A percentile compares a stretch with the other conserved stretches of the same genome.
Conservation (phyloP, 768 basidiomycete species). For the Cantharellus cinnabarinus region DNA sequence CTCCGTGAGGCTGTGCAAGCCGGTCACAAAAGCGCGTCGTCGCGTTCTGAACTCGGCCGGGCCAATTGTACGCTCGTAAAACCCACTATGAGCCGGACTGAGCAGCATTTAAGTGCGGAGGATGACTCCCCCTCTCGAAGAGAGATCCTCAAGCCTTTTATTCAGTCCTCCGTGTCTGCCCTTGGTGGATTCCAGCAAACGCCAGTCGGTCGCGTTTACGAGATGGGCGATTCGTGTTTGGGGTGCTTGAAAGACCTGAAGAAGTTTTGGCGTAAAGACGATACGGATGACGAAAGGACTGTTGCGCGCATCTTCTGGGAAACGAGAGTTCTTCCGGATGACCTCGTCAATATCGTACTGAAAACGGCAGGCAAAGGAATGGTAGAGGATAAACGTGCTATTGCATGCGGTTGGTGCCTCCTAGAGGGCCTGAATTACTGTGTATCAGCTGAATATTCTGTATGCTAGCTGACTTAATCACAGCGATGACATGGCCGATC, state of each 20-base stretch:
- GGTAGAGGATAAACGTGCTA: constrained; percentile 65
- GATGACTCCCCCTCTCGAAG: too few relatives aligned
- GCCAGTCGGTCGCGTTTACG: constrained; percentile 26
- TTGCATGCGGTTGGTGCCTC: constrained; percentile 32
- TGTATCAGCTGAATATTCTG: background rate
- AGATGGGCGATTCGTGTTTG: constrained; percentile 60
- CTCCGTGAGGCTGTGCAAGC: too few relatives aligned
- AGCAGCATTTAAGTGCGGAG: too few relatives aligned
- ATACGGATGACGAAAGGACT: constrained; percentile 89
- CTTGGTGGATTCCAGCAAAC: constrained; percentile 47
- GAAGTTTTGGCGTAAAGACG: constrained; percentile 89
- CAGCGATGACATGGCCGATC: constrained; percentile 98
- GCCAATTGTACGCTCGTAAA: too few relatives aligned
- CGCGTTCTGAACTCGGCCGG: too few relatives aligned
- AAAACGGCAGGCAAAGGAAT: constrained; percentile 57
- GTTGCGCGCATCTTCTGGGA: constrained; percentile 86
- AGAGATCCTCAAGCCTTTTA: constrained; percentile 38
- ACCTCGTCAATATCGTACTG: constrained; percentile 69
- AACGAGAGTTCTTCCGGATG: constrained; percentile 67
- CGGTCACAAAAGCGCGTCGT: too few relatives aligned
- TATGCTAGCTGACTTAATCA: constrained; percentile 54
- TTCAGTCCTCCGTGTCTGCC: constrained; percentile 58
- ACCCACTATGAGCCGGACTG: too few relatives aligned
- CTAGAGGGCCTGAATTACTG: background rate
- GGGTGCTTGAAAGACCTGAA: constrained; percentile 88